Evolutionary conservation across 257 asterid genomes (phyloP), one percentile per base, ranked within the genome.

Genomic region (Echium plantagineum): DNA sequence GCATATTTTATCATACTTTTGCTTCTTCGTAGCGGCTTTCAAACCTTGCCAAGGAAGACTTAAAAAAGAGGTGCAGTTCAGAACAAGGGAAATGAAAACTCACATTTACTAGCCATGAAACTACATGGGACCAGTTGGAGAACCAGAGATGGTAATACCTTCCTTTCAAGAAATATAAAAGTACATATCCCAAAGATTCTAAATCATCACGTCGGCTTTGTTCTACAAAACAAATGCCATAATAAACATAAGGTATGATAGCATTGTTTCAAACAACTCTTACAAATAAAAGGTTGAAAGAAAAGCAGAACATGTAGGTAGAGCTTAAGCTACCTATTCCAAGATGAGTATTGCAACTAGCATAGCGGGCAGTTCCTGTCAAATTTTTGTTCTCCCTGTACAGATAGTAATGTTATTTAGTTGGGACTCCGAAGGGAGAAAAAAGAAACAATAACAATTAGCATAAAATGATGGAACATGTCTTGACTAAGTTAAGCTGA

Each of bases 21-120:
- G 97, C 86, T 87, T 90, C 80, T 90, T 90, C 55, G 96, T 90
- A 62, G 95, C 97, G 78, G 94, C 97, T 85, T 90, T 87, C 67
- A 87, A 70, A 55, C 97, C 97, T 86, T 90, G 97, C 97, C 97
- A 90, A 16, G 97, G 97, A 65, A 90, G 96, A 82, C 97, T 90
- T 68, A 60, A 74, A 61, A 63, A 69, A 70, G 69, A 77, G 21
- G 49, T 58, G 58, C 46, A 56, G 48, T 61, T 63, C 26, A 13
- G 60, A 60, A 57, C 47, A 63, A 42, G 4, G 3, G 15, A 42
- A 42, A 42, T 42, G 49, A 42, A 42, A 42, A 42, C 16, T 42
- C 49, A 3, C 12, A 24, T 7, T 10, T 7, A 7, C 1, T 38
- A 38, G 15, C 7, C 48, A 7, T 38, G 48, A 38, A 38, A 38